A percentile compares a stretch with the other conserved stretches of the same genome.
These are phyloP conservation scores for Puccinia novopanici DNA, from an alignment of 1,284 basidiomycete species.

Conservation along the genomic window DNA sequence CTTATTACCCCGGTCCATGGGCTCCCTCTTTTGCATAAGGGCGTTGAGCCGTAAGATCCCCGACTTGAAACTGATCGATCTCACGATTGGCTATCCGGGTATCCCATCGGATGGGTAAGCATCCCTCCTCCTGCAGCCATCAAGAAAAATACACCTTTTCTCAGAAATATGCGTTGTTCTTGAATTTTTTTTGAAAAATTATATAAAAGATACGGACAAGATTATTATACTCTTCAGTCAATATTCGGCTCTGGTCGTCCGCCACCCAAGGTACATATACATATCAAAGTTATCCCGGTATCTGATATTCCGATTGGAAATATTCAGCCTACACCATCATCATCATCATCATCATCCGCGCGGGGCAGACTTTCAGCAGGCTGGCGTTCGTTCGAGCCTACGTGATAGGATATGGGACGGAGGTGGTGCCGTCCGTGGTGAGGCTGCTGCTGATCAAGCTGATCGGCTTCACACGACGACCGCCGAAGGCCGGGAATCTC, in stretches of 20 bases:
- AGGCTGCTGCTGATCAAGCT: conserved; percentile 23
- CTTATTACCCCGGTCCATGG: conserved; percentile 86
- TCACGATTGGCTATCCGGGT: conserved; percentile 88
- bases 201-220: conserved; percentile 72
- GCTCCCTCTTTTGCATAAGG: conserved; percentile 79
- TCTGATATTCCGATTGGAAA: conserved; percentile 28
- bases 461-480: conserved; percentile 4
- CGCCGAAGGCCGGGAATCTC: neutral
- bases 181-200: no score
- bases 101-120: conserved; percentile 61
- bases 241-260: conserved; percentile 80
- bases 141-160: neutral
- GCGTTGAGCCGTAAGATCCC: conserved; percentile 76
- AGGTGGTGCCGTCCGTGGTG: conserved; percentile 26
- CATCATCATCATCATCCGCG: conserved; percentile 25
- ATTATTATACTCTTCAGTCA: conserved; percentile 81
- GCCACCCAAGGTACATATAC: conserved; percentile 83
- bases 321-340: neutral
- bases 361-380: conserved; percentile 47
- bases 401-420: conserved; percentile 30
- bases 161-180: neutral
- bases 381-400: conserved; percentile 35
- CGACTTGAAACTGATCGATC: conserved; percentile 77
- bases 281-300: conserved; percentile 65
- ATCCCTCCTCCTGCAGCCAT: neutral